Conservation (phyloP, 257 asterid species). For the Buddleja alternifolia region DNA sequence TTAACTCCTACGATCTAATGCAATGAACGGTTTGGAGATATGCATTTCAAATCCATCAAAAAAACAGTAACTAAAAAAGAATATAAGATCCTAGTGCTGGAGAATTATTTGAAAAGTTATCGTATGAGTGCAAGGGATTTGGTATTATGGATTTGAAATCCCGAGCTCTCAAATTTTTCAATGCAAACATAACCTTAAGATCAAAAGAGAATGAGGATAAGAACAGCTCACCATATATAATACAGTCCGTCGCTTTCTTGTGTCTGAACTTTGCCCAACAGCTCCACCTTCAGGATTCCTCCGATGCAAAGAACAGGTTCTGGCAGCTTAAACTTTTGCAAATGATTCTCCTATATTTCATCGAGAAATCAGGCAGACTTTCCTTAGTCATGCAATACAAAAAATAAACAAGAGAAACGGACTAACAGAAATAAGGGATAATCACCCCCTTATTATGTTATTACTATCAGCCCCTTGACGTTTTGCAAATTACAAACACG, state of each 20-base stretch:
- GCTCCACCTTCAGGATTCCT: constrained; percentile 74
- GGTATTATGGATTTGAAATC: too few species aligned
- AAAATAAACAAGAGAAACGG: not conserved
- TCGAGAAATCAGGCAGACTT: constrained; percentile 11
- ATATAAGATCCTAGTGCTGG: too few species aligned
- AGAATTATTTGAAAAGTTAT: too few species aligned
- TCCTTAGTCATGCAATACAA: not conserved
- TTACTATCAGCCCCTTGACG: too few species aligned
- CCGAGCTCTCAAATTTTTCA: not conserved
- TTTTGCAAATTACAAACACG: too few species aligned
- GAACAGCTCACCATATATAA: constrained; percentile 67
- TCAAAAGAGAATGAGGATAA: not conserved
- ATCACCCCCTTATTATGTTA: too few species aligned
- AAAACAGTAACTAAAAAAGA: too few species aligned
- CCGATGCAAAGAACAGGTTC: constrained; percentile 74
- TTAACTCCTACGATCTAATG: too few species aligned
- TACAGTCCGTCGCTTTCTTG: constrained; percentile 73
- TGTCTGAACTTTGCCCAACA: constrained; percentile 80
- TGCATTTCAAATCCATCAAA: too few species aligned
- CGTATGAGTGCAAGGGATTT: too few species aligned
- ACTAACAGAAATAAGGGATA: not conserved
- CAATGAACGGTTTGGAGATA: too few species aligned
- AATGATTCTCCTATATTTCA: constrained; percentile 55
- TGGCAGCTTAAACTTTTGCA: constrained; percentile 81
- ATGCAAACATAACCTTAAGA: not conserved